Percentiles rank a stretch among this genome's conserved stretches.
Evolutionary conservation across 2,329 filamentous ascomycete genomes (phyloP).

Genomic region (Aspergillus sojae): DNA sequence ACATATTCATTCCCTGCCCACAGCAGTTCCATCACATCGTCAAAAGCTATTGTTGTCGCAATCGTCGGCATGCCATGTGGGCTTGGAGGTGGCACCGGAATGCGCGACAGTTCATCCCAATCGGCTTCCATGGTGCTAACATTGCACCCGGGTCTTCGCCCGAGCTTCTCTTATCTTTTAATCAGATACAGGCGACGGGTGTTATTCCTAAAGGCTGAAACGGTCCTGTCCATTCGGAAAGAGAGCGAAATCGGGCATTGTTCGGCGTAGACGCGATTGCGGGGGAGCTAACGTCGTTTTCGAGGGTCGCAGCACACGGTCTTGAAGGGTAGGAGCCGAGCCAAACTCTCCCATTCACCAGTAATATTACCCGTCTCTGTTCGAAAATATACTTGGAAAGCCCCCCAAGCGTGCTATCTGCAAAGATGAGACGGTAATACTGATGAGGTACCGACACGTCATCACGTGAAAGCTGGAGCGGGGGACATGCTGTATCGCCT

Average conservation of each 20-base stretch:
- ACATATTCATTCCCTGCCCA: constrained; percentile 94
- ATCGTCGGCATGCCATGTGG: constrained; percentile 70
- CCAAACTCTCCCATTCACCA: background rate
- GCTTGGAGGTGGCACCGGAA: constrained; percentile 77
- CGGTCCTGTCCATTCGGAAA: constrained; percentile 36
- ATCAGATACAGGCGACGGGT: background rate
- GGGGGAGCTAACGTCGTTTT: constrained; percentile 29
- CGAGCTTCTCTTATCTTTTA: background rate
- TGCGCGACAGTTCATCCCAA: constrained; percentile 71
- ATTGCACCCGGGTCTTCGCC: constrained; percentile 19
- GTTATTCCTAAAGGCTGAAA: constrained; percentile 10
- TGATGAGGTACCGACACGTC: constrained; percentile 13
- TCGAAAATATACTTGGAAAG: background rate
- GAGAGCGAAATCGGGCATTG: constrained; percentile 36
- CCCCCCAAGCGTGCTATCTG: background rate
- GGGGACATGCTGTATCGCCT: background rate
- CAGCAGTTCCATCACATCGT: constrained; percentile 82
- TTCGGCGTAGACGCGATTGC: constrained; percentile 39
- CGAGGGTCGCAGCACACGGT: constrained; percentile 1
- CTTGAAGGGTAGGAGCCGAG: background rate
- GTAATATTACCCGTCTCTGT: background rate
- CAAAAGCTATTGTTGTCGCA: constrained; percentile 82
- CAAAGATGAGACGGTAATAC: constrained; percentile 2
- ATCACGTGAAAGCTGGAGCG: constrained; percentile 12
- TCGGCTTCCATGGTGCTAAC: constrained; percentile 49